phyloP scores from a whole-genome alignment of 2,329 filamentous ascomycete genomes.

The Aspergillus sp. region DNA sequence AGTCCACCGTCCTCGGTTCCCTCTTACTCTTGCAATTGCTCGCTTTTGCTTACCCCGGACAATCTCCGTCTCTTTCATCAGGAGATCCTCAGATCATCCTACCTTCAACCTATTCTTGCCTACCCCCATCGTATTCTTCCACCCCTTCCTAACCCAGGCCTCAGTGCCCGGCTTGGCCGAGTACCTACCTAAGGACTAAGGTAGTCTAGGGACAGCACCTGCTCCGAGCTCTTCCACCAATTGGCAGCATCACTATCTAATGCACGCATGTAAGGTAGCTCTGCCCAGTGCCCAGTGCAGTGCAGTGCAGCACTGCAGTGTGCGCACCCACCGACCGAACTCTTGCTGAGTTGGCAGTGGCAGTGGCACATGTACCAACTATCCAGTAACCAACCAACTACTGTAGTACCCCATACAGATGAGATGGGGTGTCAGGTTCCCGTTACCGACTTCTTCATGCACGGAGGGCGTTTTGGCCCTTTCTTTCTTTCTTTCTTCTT shows the following conservation, averaged over 20 bases:
- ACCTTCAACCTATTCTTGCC: too few species aligned
- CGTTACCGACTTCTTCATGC: not conserved
- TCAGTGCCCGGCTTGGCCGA: too few species aligned
- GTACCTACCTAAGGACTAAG: too few species aligned
- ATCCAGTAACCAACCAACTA: too few species aligned
- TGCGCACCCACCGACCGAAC: not conserved
- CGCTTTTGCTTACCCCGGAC: not conserved
- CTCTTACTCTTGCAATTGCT: too few species aligned
- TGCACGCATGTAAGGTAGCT: not conserved
- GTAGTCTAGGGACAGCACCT: too few species aligned
- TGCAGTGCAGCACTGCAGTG: not conserved
- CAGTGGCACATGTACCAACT: not conserved
- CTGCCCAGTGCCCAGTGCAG: not conserved
- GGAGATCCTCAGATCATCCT: not conserved
- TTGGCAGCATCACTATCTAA: not conserved
- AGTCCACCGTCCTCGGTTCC: too few species aligned
- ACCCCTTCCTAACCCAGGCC: too few species aligned
- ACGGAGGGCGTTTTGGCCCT: too few species aligned
- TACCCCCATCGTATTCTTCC: not conserved
- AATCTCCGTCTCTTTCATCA: not conserved
- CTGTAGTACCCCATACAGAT: not conserved
- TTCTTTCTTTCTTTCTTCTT: too few species aligned
- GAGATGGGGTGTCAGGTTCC: conserved; percentile 3
- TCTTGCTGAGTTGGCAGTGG: conserved; percentile 5
- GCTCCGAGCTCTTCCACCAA: not conserved